phyloP scores from a whole-genome alignment of 768 basidiomycete species.

The Serendipita indica region DNA sequence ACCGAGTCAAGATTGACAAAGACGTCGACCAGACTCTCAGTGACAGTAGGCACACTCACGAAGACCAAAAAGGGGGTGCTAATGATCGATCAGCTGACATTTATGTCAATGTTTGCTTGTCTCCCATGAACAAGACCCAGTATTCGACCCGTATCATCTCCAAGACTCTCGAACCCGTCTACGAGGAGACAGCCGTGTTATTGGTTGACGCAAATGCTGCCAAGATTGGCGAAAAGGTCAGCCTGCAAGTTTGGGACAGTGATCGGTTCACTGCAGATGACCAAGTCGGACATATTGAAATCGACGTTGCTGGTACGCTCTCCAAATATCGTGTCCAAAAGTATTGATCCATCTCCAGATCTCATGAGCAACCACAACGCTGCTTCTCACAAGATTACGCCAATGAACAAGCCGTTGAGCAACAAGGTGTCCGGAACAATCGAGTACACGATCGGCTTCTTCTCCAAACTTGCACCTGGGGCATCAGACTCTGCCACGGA shows the following conservation, averaged over 20 bases:
- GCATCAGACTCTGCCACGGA: not conserved
- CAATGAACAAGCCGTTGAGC: not conserved
- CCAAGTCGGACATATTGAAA: conserved; percentile 4
- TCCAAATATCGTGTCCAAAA: not conserved
- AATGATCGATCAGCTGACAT: not conserved
- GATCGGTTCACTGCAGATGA: conserved; percentile 11
- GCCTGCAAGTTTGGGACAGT: conserved; percentile 9
- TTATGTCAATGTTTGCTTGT: conserved; percentile 9
- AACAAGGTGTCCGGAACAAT: not conserved
- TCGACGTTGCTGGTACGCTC: conserved; percentile 9
- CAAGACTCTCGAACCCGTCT: conserved; percentile 6
- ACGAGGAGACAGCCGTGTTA: conserved; percentile 9
- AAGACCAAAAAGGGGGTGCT: not conserved
- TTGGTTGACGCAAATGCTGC: conserved; percentile 6
- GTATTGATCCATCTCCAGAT: not conserved
- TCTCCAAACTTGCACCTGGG: conserved; percentile 6
- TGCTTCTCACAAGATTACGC: not conserved
- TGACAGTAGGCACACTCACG: conserved; percentile 1
- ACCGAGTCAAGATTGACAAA: conserved; percentile 5
- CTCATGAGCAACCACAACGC: conserved; percentile 1
- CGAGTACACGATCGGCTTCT: conserved; percentile 11
- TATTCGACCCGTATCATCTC: conserved; percentile 9
- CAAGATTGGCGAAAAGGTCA: conserved; percentile 9
- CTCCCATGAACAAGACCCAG: conserved; percentile 8
- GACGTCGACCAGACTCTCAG: not conserved